A percentile compares a stretch with the other conserved stretches of the same genome.
Evolutionary conservation across 177 flowering plant genomes (phyloP).

Genomic region (Vitis hybrid): DNA sequence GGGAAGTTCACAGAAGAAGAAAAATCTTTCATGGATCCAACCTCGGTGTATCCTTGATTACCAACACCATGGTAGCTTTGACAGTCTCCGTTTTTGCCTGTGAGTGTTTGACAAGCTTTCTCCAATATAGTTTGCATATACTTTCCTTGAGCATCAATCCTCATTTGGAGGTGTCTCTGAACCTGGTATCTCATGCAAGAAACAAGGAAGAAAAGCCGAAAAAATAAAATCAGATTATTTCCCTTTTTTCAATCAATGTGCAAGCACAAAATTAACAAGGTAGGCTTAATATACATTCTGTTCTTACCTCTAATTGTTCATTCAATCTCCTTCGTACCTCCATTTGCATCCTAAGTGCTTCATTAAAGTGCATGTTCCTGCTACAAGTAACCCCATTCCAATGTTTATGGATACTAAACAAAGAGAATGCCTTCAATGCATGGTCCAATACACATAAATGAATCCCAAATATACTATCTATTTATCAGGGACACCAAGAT

Average conservation of each 20-base stretch:
- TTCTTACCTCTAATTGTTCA: slow-evolving; percentile 86
- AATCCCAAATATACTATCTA: too few species aligned
- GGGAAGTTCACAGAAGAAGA: slow-evolving; percentile 54
- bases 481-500: not conserved
- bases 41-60: slow-evolving; percentile 29
- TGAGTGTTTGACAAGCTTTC: slow-evolving; percentile 92
- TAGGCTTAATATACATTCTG: not conserved
- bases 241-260: too few species aligned
- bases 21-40: slow-evolving; percentile 47
- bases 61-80: slow-evolving; percentile 42
- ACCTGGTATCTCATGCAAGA: slow-evolving; percentile 45
- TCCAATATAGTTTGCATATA: slow-evolving; percentile 94
- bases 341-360: slow-evolving; percentile 88
- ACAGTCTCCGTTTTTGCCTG: slow-evolving; percentile 50
- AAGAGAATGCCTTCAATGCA: too few species aligned
- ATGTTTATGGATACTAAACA: too few species aligned
- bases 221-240: not conserved
- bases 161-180: slow-evolving; percentile 84
- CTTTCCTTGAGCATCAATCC: slow-evolving; percentile 98
- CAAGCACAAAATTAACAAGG: too few species aligned
- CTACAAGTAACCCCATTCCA: slow-evolving; percentile 6
- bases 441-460: too few species aligned
- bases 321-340: slow-evolving; percentile 96
- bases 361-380: slow-evolving; percentile 55
- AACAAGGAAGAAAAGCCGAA: not conserved